Evolutionary conservation across 768 basidiomycete genomes (phyloP).

Genomic region (Boletus subcaerulescens): DNA sequence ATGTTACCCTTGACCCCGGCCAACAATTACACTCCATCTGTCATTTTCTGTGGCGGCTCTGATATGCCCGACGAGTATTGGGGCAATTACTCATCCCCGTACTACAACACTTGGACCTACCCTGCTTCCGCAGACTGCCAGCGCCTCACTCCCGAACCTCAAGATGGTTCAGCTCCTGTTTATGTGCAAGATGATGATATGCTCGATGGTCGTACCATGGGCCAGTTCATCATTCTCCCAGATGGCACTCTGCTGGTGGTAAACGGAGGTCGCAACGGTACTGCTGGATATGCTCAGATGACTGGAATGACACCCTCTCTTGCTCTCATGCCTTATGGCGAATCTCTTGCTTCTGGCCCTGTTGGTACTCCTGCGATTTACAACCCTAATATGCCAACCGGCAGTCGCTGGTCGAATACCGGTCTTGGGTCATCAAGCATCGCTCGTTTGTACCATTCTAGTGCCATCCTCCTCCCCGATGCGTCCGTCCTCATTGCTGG

Average conservation of each 20-base stretch:
- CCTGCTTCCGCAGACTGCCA: slow-evolving; percentile 75
- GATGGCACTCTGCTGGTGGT: slow-evolving; percentile 72
- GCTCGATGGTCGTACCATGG: slow-evolving; percentile 82
- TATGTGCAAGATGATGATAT: slow-evolving; percentile 77
- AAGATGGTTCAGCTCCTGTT: slow-evolving; percentile 55
- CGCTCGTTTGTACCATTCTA: slow-evolving; percentile 89
- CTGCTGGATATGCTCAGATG: slow-evolving; percentile 77
- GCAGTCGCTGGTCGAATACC: slow-evolving; percentile 70
- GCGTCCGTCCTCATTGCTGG: slow-evolving; percentile 87
- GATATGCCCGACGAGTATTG: slow-evolving; percentile 71
- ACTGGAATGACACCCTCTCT: slow-evolving; percentile 43
- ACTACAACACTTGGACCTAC: slow-evolving; percentile 69
- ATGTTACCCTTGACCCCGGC: slow-evolving; percentile 90
- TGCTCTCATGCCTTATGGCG: slow-evolving; percentile 63
- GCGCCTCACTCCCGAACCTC: slow-evolving; percentile 83
- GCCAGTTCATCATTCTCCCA: slow-evolving; percentile 84
- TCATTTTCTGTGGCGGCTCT: slow-evolving; percentile 90
- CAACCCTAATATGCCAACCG: slow-evolving; percentile 69
- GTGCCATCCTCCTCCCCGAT: slow-evolving; percentile 83
- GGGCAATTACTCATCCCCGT: slow-evolving; percentile 75
- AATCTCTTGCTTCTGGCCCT: slow-evolving; percentile 79
- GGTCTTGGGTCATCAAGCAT: slow-evolving; percentile 64
- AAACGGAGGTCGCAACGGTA: slow-evolving; percentile 83
- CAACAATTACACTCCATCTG: slow-evolving; percentile 82
- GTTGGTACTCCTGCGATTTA: slow-evolving; percentile 77